Conservation (phyloP, 345 rosid genomes). For the Iberis pinnata region DNA sequence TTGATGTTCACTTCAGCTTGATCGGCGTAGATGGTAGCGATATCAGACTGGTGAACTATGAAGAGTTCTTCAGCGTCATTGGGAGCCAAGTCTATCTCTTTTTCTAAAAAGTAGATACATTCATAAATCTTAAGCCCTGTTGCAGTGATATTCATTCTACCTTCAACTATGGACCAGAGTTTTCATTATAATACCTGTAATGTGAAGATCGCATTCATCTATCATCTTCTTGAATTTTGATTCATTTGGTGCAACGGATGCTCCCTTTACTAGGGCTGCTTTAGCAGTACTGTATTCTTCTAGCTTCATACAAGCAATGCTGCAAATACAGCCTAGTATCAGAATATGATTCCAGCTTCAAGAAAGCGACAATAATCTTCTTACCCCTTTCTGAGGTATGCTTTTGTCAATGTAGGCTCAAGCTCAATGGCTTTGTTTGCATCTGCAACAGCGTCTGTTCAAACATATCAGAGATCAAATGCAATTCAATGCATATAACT, state of each 20-base stretch:
- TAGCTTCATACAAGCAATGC: slow-evolving; percentile 66
- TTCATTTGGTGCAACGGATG: slow-evolving; percentile 38
- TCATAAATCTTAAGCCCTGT: neutral
- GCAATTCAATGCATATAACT: slow-evolving; percentile 11
- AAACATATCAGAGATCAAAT: neutral
- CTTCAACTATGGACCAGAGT: neutral
- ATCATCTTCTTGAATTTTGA: slow-evolving; percentile 46
- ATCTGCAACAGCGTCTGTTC: slow-evolving; percentile 73
- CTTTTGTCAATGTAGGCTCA: slow-evolving; percentile 51
- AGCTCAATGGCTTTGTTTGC: slow-evolving; percentile 63
- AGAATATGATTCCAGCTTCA: neutral
- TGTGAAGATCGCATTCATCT: slow-evolving; percentile 44
- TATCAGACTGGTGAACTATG: slow-evolving; percentile 53
- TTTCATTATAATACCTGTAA: slow-evolving; percentile 40
- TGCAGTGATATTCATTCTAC: too few relatives aligned
- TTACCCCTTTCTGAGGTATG: slow-evolving; percentile 76
- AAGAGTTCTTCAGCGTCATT: slow-evolving; percentile 51
- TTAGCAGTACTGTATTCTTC: slow-evolving; percentile 64
- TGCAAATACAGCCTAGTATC: slow-evolving; percentile 22
- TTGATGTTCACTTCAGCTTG: slow-evolving; percentile 75
- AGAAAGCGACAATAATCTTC: neutral
- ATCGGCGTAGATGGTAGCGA: slow-evolving; percentile 55
- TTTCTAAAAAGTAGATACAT: slow-evolving; percentile 27
- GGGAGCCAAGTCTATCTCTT: slow-evolving; percentile 30
- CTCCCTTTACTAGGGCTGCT: slow-evolving; percentile 53